A percentile compares a stretch with the other conserved stretches of the same genome.
These are phyloP conservation scores for Aspergillus nanangensis DNA, from an alignment of 495 filamentous ascomycete species.

Conservation along the genomic window DNA sequence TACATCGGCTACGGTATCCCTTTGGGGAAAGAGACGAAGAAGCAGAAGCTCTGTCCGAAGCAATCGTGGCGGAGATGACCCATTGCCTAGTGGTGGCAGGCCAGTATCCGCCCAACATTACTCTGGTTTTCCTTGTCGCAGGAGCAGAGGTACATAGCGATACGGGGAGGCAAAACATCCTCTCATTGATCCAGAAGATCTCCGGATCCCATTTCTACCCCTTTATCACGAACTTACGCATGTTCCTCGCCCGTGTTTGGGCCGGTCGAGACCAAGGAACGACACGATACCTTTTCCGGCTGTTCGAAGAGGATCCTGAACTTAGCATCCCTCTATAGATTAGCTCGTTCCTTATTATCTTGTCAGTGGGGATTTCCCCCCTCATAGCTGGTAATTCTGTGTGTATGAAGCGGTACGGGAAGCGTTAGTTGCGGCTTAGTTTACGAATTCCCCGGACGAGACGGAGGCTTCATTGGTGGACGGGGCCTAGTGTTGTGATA, in stretches of 20 bases:
- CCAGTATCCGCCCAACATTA: conserved; percentile 6
- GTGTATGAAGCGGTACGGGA: neutral
- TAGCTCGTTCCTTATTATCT: no score
- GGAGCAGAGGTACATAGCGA: conserved; percentile 5
- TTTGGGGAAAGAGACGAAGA: conserved; percentile 5
- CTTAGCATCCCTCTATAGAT: conserved; percentile 8
- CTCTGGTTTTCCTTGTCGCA: conserved; percentile 2
- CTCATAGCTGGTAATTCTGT: neutral
- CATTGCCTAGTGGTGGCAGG: conserved; percentile 2
- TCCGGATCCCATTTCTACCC: conserved; percentile 6
- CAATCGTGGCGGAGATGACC: conserved; percentile 1
- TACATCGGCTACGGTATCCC: conserved; percentile 7
- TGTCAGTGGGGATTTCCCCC: neutral
- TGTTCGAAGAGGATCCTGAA: conserved; percentile 5
- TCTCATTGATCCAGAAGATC: conserved; percentile 4
- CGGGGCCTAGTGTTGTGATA: neutral
- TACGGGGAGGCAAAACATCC: neutral
- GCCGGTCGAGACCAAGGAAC: conserved; percentile 6
- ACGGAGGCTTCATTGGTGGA: neutral
- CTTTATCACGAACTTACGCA: conserved; percentile 6
- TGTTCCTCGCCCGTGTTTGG: conserved; percentile 9
- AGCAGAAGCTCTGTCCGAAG: conserved; percentile 2
- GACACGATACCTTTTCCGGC: conserved; percentile 5
- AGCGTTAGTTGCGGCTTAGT: neutral
- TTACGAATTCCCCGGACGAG: neutral